Conservation (phyloP, 495 filamentous ascomycete genomes). For the Elaphomyces granulatus region DNA sequence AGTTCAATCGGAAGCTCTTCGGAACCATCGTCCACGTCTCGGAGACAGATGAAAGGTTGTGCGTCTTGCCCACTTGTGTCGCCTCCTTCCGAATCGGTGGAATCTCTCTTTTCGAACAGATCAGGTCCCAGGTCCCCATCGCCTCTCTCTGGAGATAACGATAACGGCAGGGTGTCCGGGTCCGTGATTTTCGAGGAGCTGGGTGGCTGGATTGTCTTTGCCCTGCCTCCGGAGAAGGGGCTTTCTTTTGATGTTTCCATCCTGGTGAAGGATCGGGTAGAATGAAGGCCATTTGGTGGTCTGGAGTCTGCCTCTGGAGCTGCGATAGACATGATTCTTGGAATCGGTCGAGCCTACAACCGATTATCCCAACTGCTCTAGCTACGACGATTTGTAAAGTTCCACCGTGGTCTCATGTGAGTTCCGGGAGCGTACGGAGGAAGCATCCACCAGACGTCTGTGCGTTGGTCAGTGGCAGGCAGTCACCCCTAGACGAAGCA, state of each 20-base stretch:
- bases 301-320: slow-evolving; percentile 15
- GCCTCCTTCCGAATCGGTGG: slow-evolving; percentile 36
- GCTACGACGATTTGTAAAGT: too few relatives aligned
- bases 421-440: too few relatives aligned
- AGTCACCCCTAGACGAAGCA: too few relatives aligned
- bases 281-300: slow-evolving; percentile 20
- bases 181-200: slow-evolving; percentile 28
- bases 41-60: slow-evolving; percentile 26
- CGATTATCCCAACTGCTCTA: not conserved
- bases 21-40: slow-evolving; percentile 44
- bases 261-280: slow-evolving; percentile 40
- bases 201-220: slow-evolving; percentile 47
- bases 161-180: slow-evolving; percentile 14
- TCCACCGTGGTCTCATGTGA: too few relatives aligned
- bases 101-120: slow-evolving; percentile 31
- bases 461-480: too few relatives aligned
- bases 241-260: slow-evolving; percentile 32
- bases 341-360: not conserved
- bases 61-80: slow-evolving; percentile 37
- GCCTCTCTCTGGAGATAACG: slow-evolving; percentile 14
- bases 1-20: slow-evolving; percentile 91
- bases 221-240: slow-evolving; percentile 36
- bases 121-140: slow-evolving; percentile 23
- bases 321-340: slow-evolving; percentile 14
- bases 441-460: too few relatives aligned